Base-by-base conservation (phyloP, 2,329 filamentous ascomycete species). In the Beauveria varroae region DNA sequence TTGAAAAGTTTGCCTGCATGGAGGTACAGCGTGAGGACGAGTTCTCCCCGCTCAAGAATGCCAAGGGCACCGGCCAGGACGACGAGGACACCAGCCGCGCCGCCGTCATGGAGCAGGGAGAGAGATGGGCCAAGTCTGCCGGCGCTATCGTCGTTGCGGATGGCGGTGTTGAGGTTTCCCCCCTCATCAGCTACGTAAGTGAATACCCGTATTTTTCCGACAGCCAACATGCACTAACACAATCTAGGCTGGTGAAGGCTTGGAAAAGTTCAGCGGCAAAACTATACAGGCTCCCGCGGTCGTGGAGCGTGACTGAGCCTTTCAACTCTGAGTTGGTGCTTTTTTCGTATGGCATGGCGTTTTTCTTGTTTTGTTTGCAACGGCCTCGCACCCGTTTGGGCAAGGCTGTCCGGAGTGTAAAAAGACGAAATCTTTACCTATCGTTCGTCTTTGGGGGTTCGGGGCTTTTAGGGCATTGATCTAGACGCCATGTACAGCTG, bases 21-120 rank as follows among this genome's bases (percentile, higher is more conserved):
- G 95, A 99, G 78, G 95, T 99, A 57, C 91, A 87, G 75, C 91
- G 95, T 64, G 93, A 97, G 79, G 95, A 99, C 68, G 95, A 99
- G 78, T 99, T 99, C 79, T 97, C 92, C 30, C 95, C 95, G 5
- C 80, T 99, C 67, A 99, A 99, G 86, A 99, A 99, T 72, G 84
- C 81, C 40, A 83, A 81, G 65, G 91, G 92, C 60, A 92, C 90
- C 46, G 91, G 90, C 37, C 90, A 96, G 77, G 95, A 99, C 72
- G 91, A 97, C 74, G 90, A 91, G 12, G 92, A 96, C 67, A 99
- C 95, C 56, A 96, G 92, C 81, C 91, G 88, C 77, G 81, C 80
- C 66, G 91, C 98, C 73, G 96, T 98, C 72, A 88, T 96, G 86
- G 79, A 81, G 51, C 95, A 98, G 77, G 95, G 95, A 50, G 86